Evolutionary conservation across 352 stramenopile genomes (phyloP).

Genomic region (Elongisporangium prolatum): DNA sequence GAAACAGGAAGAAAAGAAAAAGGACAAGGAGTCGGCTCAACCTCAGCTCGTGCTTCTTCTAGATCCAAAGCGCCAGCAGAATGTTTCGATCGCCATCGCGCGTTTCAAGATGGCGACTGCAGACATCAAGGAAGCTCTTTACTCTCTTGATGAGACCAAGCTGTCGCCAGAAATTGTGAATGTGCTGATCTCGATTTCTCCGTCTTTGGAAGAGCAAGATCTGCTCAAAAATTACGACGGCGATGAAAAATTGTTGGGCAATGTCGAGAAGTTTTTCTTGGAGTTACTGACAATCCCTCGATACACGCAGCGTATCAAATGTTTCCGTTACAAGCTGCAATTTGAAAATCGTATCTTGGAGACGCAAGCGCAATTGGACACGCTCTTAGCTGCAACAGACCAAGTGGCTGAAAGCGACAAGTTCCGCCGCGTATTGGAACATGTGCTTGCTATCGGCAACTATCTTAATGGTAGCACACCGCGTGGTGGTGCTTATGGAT

Average conservation of each 20-base stretch:
- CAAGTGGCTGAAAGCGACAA: conserved; percentile 79
- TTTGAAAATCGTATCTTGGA: conserved; percentile 85
- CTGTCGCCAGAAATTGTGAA: conserved; percentile 83
- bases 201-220: conserved; percentile 87
- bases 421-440: conserved; percentile 70
- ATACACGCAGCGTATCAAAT: conserved; percentile 88
- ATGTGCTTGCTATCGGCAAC: conserved; percentile 90
- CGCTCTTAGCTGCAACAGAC: conserved; percentile 72
- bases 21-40: conserved; percentile 38
- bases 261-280: conserved; percentile 87
- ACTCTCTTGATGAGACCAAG: conserved; percentile 64
- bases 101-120: conserved; percentile 91
- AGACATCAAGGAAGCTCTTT: conserved; percentile 85
- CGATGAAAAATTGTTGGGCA: conserved; percentile 78
- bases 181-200: conserved; percentile 85
- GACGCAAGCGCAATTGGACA: conserved; percentile 79
- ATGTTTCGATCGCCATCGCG: conserved; percentile 97
- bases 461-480: conserved; percentile 89
- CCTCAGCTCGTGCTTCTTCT: conserved; percentile 86
- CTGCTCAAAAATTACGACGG: conserved; percentile 90
- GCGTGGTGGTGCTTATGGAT: conserved; percentile 87
- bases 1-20: conserved; percentile 82
- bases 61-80: conserved; percentile 96
- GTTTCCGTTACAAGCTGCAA: conserved; percentile 80
- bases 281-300: conserved; percentile 81